Percentiles rank a stretch among this genome's conserved stretches.
Conservation (phyloP, 2,329 filamentous ascomycete species). For the Nothophoma quercina region DNA sequence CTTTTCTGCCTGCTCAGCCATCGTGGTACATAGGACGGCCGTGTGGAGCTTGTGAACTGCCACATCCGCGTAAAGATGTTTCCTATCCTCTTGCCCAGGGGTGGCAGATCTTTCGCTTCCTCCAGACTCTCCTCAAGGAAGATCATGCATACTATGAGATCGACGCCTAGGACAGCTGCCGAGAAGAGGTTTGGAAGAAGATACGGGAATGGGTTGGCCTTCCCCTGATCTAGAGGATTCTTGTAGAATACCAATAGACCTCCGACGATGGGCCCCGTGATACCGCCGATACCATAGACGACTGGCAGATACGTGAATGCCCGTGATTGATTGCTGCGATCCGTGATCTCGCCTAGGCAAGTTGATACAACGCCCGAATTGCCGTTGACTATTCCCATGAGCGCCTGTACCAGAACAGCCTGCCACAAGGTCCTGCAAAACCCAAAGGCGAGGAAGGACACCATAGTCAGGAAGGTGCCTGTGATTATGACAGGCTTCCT, state of each 20-base stretch:
- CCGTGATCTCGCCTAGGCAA: conserved; percentile 92
- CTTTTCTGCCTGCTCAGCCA: conserved; percentile 37
- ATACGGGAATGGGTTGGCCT: conserved; percentile 75
- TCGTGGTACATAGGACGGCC: conserved; percentile 66
- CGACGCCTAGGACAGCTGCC: conserved; percentile 73
- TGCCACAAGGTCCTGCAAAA: conserved; percentile 86
- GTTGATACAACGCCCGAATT: conserved; percentile 95
- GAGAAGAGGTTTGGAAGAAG: conserved; percentile 83
- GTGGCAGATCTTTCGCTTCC: conserved; percentile 67
- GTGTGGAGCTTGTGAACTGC: conserved; percentile 69
- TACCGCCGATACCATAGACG: conserved; percentile 93
- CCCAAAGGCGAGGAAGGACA: conserved; percentile 85
- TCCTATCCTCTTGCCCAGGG: conserved; percentile 64
- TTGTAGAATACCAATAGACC: conserved; percentile 77
- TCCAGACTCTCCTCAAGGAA: conserved; percentile 89
- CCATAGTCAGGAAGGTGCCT: conserved; percentile 82
- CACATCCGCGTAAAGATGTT: conserved; percentile 72
- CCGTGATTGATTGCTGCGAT: conserved; percentile 89
- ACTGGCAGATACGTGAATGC: conserved; percentile 95
- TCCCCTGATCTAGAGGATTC: conserved; percentile 61
- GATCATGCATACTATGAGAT: conserved; percentile 76
- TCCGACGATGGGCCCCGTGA: conserved; percentile 91
- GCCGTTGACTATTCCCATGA: conserved; percentile 94
- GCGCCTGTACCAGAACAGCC: conserved; percentile 80
- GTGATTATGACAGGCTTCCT: conserved; percentile 82